These are phyloP conservation scores for Madurella mycetomatis DNA, from an alignment of 2,329 filamentous ascomycete species.

Conservation along the genomic window DNA sequence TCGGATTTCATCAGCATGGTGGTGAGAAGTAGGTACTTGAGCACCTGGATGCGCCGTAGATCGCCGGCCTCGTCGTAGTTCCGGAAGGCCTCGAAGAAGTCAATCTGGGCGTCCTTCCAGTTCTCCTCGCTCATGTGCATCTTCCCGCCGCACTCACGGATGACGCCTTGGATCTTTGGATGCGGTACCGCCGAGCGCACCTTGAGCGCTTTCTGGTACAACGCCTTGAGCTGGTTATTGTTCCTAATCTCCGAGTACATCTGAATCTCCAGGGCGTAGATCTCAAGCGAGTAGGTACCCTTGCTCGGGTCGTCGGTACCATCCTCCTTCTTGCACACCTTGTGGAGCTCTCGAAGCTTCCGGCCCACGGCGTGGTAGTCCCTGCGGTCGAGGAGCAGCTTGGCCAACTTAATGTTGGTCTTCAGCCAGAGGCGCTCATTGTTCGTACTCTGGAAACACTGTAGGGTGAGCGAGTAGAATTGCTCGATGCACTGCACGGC, in stretches of 20 bases:
- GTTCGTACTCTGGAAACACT: slow-evolving; percentile 95
- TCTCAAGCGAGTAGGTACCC: slow-evolving; percentile 91
- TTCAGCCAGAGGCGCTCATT: slow-evolving; percentile 97
- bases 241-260: slow-evolving; percentile 97
- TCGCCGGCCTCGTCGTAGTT: slow-evolving; percentile 99
- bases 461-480: slow-evolving; percentile 89
- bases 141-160: slow-evolving; percentile 96
- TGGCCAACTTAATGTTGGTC: slow-evolving; percentile 94
- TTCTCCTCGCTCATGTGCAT: slow-evolving; percentile 99
- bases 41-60: slow-evolving; percentile 89
- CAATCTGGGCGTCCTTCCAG: slow-evolving; percentile 93
- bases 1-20: slow-evolving; percentile 98
- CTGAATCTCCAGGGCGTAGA: slow-evolving; percentile 95
- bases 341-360: slow-evolving; percentile 85
- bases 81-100: slow-evolving; percentile 98
- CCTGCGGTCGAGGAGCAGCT: slow-evolving; percentile 85
- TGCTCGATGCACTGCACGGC: slow-evolving; percentile 82
- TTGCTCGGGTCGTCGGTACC: slow-evolving; percentile 90
- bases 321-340: slow-evolving; percentile 80
- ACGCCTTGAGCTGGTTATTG: slow-evolving; percentile 90
- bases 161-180: slow-evolving; percentile 98
- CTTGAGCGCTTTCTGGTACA: slow-evolving; percentile 86
- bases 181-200: slow-evolving; percentile 97
- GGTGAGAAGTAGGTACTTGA: slow-evolving; percentile 93
- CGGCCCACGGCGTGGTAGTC: slow-evolving; percentile 75